Conservation (phyloP, 192 early-diverging fungal species). For the Rhizophagus sp. region DNA sequence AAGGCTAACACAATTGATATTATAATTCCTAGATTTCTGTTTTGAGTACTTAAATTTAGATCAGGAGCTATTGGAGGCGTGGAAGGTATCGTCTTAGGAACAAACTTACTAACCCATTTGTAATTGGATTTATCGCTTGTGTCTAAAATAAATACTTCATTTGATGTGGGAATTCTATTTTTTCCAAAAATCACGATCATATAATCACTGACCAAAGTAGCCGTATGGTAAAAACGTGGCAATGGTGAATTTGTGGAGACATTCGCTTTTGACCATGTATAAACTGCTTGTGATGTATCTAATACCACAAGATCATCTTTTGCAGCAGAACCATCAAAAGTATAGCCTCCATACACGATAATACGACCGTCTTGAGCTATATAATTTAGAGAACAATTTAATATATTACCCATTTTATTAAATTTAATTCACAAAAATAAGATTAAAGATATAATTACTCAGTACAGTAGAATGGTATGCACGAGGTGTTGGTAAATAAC, state of each 20-base stretch:
- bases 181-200: slow-evolving; percentile 4
- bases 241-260: background rate
- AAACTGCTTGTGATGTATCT: background rate
- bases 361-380: slow-evolving; percentile 8
- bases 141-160: slow-evolving; percentile 5
- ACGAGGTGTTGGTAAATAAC: background rate
- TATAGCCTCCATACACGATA: slow-evolving; percentile 1
- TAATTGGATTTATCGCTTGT: background rate
- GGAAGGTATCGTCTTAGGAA: too few species aligned
- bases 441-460: background rate
- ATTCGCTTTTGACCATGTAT: slow-evolving; percentile 2
- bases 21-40: too few species aligned
- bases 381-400: background rate
- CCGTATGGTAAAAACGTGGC: background rate
- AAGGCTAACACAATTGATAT: too few species aligned
- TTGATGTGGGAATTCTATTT: background rate
- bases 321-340: too few species aligned
- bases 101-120: background rate
- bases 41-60: too few species aligned
- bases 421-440: background rate
- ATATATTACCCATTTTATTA: background rate
- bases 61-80: too few species aligned
- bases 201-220: slow-evolving; percentile 9
- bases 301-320: background rate
- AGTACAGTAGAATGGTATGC: slow-evolving; percentile 1